phyloP scores from a whole-genome alignment of 768 basidiomycete species.

The Amanita rubescens region DNA sequence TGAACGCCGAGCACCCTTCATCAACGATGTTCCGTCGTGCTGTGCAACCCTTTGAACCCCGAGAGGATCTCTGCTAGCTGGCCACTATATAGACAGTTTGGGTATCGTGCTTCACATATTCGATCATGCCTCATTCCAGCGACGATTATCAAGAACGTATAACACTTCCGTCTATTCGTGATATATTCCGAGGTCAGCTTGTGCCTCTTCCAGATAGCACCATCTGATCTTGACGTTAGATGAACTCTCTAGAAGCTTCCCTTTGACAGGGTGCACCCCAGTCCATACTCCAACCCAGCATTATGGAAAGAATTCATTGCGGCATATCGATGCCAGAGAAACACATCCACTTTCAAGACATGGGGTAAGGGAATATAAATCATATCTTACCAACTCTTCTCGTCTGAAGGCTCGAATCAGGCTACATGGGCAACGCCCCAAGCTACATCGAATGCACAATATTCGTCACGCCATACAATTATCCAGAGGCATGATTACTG shows the following conservation, averaged over 20 bases:
- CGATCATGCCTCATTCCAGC: conserved; percentile 16
- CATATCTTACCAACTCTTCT: not conserved
- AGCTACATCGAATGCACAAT: not conserved
- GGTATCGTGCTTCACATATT: not conserved
- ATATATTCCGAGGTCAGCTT: conserved; percentile 51
- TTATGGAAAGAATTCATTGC: not conserved
- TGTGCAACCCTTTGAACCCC: not conserved
- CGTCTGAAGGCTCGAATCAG: not conserved
- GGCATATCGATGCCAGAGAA: not conserved
- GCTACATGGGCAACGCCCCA: not conserved
- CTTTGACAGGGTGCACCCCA: conserved; percentile 1
- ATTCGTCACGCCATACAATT: not conserved
- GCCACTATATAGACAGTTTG: conserved; percentile 2
- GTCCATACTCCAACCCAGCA: not conserved
- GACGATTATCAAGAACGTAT: conserved; percentile 36
- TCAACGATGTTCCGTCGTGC: conserved; percentile 1
- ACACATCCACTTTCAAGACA: not conserved
- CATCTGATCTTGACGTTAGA: conserved; percentile 22
- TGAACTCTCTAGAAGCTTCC: conserved; percentile 37
- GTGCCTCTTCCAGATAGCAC: not conserved
- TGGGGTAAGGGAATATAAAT: not conserved
- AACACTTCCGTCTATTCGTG: conserved; percentile 65
- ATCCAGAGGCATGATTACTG: not conserved
- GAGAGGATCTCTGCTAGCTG: not conserved
- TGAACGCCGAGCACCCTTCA: conserved; percentile 4